A percentile compares a stretch with the other conserved stretches of the same genome.
These are phyloP conservation scores for Cercospora sp. DNA, from an alignment of 2,329 filamentous ascomycete species.

Conservation along the genomic window DNA sequence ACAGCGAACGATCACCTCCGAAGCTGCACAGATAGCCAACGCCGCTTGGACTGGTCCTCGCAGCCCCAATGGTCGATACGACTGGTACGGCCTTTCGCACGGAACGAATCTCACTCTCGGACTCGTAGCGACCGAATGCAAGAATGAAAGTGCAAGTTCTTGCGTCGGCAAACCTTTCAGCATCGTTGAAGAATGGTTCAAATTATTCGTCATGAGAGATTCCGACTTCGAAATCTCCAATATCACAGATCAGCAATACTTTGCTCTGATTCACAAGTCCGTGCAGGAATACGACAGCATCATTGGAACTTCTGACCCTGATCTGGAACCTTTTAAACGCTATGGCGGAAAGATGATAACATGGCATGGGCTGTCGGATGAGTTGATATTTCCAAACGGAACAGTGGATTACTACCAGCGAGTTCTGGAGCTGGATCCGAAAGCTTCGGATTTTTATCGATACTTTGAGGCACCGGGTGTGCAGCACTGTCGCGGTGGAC, in stretches of 20 bases:
- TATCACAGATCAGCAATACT: conserved; percentile 36
- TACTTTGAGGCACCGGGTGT: conserved; percentile 45
- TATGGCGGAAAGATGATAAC: conserved; percentile 47
- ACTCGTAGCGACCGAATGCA: conserved; percentile 33
- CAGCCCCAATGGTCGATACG: conserved; percentile 26
- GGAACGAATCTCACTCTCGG: conserved; percentile 23
- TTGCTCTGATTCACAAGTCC: conserved; percentile 25
- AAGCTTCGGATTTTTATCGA: conserved; percentile 40
- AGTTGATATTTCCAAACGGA: conserved; percentile 42
- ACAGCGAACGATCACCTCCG: conserved; percentile 27
- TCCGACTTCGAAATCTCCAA: conserved; percentile 35
- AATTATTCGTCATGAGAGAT: conserved; percentile 39
- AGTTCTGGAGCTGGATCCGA: conserved; percentile 33
- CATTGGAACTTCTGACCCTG: conserved; percentile 42
- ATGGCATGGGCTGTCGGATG: conserved; percentile 46
- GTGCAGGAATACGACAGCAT: conserved; percentile 37
- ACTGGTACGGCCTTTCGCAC: conserved; percentile 37
- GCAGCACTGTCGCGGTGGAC: conserved; percentile 40
- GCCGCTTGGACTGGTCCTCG: conserved; percentile 38
- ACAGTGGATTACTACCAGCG: conserved; percentile 42
- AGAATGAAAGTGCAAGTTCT: conserved; percentile 20
- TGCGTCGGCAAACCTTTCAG: conserved; percentile 31
- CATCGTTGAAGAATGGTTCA: conserved; percentile 39
- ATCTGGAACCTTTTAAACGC: conserved; percentile 41
- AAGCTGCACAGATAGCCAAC: conserved; percentile 35